Base-by-base conservation (phyloP, 768 basidiomycete genomes). In the Epithele typhae region DNA sequence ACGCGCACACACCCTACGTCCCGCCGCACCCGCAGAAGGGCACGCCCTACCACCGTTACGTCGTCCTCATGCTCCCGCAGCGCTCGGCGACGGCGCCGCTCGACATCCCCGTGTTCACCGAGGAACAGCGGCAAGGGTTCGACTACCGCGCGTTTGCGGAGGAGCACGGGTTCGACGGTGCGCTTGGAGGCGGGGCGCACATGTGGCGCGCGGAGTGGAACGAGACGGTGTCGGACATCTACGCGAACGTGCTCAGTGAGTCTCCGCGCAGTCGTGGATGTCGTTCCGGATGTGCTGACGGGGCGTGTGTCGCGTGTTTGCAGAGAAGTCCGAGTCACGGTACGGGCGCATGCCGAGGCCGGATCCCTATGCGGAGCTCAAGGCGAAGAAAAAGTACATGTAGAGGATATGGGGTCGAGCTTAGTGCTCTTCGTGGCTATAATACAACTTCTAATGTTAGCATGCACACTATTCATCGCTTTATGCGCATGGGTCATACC, bases 11-110 rank as follows among this genome's bases (percentile, higher is more conserved):
- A 5, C 68, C 69, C 21, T 97, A 94, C 64, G 71, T 94, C 53
- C 88, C 95, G 5, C 96, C 94, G 4, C 92, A 96, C 55, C 95
- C 95, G 3, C 87, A 92, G 61, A 77, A 78, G 30, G 92, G 93
- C 40, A 86, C 92, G 10, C 80, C 81, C 0, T 92, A 90, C 66
- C 95, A 99, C 67, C 91, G 95, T 51, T 96, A 95, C 64, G 78
- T 81, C 8, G 55, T 85, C 36, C 69, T 95, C 23, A 69, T 95
- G 23, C 73, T 94, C 38, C 82, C 80, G 9, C 92, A 95, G 56
- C 72, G 77, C 25, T 67, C 73, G 9, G 54, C 62, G 0, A 54
- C 53, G 9, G 52, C 57, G 54, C 58, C 48, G 40, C 54, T 68
- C 45, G 43, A 53, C 23, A 54, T 67, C 34, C 63, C 61, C 6